Evolutionary conservation across 2,329 filamentous ascomycete species (phyloP).

Genomic region (Colletotrichum noveboracense): DNA sequence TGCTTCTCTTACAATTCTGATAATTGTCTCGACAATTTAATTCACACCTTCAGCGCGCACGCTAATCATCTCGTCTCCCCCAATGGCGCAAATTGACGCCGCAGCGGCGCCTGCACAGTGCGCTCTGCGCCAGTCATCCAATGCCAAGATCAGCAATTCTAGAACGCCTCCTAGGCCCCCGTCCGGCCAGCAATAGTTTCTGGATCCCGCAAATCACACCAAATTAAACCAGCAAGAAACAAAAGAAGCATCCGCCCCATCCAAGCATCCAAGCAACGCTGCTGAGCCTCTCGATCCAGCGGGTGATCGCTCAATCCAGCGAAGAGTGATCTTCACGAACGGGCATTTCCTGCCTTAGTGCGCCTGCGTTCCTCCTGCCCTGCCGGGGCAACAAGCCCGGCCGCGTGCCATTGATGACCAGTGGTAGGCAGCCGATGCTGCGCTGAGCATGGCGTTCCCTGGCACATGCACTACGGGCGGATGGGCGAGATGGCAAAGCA

Average conservation of each 20-base stretch:
- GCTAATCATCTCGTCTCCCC: not conserved
- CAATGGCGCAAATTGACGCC: not conserved
- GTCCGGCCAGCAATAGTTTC: not conserved
- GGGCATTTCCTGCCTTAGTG: not conserved
- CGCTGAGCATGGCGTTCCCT: not conserved
- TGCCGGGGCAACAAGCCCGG: not conserved
- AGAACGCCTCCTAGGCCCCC: not conserved
- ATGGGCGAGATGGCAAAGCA: not conserved
- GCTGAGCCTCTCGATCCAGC: not conserved
- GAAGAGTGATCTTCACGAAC: not conserved
- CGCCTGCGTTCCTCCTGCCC: not conserved
- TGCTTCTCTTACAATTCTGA: fast-evolving
- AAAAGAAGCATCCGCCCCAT: not conserved
- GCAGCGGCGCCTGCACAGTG: not conserved
- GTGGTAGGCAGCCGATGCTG: not conserved
- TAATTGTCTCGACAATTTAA: too few species aligned
- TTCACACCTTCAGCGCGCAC: not conserved
- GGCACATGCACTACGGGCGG: not conserved
- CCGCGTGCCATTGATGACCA: not conserved
- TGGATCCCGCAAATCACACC: not conserved
- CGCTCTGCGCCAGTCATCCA: not conserved
- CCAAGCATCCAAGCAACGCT: not conserved
- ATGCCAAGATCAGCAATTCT: not conserved
- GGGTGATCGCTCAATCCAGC: not conserved
- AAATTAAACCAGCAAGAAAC: not conserved